Evolutionary conservation across 177 flowering plant species (phyloP), one percentile per base, ranked within the genome.

Genomic region (Vitis hybrid): DNA sequence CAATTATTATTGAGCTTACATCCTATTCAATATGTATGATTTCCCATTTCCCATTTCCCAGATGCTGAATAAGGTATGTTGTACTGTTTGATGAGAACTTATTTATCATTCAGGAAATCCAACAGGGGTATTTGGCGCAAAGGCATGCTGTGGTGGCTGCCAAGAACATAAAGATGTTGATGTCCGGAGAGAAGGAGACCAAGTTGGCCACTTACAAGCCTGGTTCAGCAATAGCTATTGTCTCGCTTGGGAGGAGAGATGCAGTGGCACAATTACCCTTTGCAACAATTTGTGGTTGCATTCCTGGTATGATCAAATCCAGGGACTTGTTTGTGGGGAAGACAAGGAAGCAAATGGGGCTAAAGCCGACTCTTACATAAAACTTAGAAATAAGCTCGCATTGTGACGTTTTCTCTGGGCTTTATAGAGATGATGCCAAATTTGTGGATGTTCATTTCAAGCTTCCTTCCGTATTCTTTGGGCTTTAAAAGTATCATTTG

Each of bases 291-390:
- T 77, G 65, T 3, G 99, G 99, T 14, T 68, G 84, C 59, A 15
- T 89, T 58, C 97, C 97, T 18, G 98, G 98, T 13, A 50, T 72
- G 73, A 78, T 95, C 69, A 95, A 95, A 73, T 93, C 99, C 34
- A 82, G 72, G 66, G 97, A 90, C 72, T 78, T 91, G 78, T 91
- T 84, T 72, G 92, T 95, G 18, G 94, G 91, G 34, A 93, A 81
- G 79, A 87, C 93, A 14, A 90, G 94, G 70, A 90, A 82, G 77
- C 71, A 73, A 54, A 69, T 87, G 72, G 93, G 76, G 72, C 14
- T 16, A 61, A 2, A 15, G 56, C 18, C 56, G 8, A 39, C 45
- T 39, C 45, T 39, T 39, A 39, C 45, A 26, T 26, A 39, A 39
- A 39, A 5, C 45, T 39, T 39, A 39, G 45, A 7, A 39, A 39